A percentile compares a stretch with the other conserved stretches of the same genome.
phyloP scores from a whole-genome alignment of 495 filamentous ascomycete genomes.

The Alectoria sarmentosa region DNA sequence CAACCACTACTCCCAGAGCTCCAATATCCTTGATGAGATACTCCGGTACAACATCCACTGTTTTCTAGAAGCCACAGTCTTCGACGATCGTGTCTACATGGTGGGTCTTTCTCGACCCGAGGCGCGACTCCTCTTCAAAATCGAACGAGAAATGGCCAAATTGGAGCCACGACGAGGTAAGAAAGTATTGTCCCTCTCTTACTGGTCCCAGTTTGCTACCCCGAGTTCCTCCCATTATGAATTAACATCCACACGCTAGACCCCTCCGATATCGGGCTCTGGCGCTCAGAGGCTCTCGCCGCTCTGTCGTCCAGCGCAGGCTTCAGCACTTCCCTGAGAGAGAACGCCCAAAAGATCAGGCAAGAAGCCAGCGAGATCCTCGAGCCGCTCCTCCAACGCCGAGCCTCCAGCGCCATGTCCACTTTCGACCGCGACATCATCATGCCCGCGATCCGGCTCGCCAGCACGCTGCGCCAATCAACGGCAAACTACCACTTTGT shows the following conservation, averaged over 20 bases:
- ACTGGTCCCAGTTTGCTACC: neutral
- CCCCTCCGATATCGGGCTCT: neutral
- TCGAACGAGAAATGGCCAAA: neutral
- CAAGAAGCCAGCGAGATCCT: neutral
- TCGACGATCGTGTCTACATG: neutral
- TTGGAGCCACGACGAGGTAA: constrained; percentile 2
- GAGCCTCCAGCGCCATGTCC: neutral
- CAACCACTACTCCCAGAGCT: neutral
- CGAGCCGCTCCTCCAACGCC: neutral
- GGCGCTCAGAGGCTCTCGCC: constrained; percentile 8
- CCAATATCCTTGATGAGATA: neutral
- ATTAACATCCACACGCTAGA: neutral
- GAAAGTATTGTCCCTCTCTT: neutral
- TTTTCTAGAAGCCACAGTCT: neutral
- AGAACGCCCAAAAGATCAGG: neutral
- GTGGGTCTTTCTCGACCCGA: neutral
- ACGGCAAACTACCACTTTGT: constrained; percentile 4
- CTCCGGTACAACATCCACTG: neutral
- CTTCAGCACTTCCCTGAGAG: too few species aligned
- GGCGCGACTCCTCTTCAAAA: neutral
- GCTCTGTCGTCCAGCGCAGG: neutral
- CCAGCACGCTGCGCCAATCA: constrained; percentile 3
- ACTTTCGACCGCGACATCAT: constrained; percentile 6
- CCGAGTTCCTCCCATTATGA: too few species aligned
- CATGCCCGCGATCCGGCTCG: constrained; percentile 1